Percentiles rank a stretch among this genome's conserved stretches.
Evolutionary conservation across 1,284 basidiomycete species (phyloP).

Genomic region (Schizopora paradoxa): DNA sequence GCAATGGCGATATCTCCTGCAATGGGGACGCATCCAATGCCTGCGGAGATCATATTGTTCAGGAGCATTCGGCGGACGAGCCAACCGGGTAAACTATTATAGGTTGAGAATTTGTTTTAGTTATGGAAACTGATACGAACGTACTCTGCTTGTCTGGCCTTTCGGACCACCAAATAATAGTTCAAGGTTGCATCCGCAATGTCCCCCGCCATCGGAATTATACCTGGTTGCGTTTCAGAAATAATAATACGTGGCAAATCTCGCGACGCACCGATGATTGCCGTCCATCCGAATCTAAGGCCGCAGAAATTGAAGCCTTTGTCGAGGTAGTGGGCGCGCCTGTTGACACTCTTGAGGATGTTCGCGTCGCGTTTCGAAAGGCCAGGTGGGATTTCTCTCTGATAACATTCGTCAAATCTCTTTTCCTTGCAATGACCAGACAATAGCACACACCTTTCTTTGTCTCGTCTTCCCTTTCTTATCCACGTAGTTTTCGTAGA

Average conservation of each 20-base stretch:
- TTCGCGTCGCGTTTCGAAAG: slow-evolving; percentile 75
- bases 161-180: slow-evolving; percentile 75
- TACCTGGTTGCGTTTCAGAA: slow-evolving; percentile 37
- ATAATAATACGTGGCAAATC: background rate
- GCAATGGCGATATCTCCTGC: slow-evolving; percentile 76
- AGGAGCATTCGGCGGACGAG: slow-evolving; percentile 69
- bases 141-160: slow-evolving; percentile 65
- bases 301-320: slow-evolving; percentile 85
- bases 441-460: slow-evolving; percentile 51
- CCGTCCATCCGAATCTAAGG: slow-evolving; percentile 84
- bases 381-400: slow-evolving; percentile 75
- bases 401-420: slow-evolving; percentile 1
- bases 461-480: slow-evolving; percentile 61
- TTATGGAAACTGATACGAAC: too few relatives aligned
- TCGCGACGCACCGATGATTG: slow-evolving; percentile 54
- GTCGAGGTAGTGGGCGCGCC: slow-evolving; percentile 86
- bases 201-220: slow-evolving; percentile 74
- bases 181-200: slow-evolving; percentile 60
- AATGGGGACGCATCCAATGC: slow-evolving; percentile 72
- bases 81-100: slow-evolving; percentile 57
- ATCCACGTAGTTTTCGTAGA: slow-evolving; percentile 74
- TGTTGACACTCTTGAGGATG: slow-evolving; percentile 70
- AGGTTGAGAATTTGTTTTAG: too few relatives aligned
- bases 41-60: slow-evolving; percentile 73
- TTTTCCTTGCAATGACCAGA: background rate